Evolutionary conservation across 1,284 basidiomycete genomes (phyloP).

Genomic region (Cutaneotrichosporon dermatis): DNA sequence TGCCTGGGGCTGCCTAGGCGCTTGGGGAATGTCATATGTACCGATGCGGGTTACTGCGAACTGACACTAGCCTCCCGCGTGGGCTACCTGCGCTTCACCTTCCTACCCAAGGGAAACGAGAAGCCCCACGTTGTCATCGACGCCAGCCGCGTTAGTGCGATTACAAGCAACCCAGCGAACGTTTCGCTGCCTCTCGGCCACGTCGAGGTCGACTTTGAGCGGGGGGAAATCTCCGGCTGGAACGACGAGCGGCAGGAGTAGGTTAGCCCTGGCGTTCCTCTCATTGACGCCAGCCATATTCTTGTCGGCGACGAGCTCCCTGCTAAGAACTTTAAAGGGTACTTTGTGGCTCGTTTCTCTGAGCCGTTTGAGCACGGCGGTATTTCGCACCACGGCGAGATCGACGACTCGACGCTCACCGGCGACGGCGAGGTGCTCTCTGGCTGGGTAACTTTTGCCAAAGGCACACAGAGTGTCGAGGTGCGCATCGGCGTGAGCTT

Average conservation of each 20-base stretch:
- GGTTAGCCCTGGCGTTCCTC: slow-evolving; percentile 52
- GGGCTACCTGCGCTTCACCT: slow-evolving; percentile 70
- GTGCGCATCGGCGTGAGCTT: slow-evolving; percentile 72
- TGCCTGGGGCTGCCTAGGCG: not conserved
- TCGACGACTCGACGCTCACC: slow-evolving; percentile 8
- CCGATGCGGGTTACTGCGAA: no score
- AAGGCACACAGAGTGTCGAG: slow-evolving; percentile 51
- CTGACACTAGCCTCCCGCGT: slow-evolving; percentile 62
- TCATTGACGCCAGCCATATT: slow-evolving; percentile 29
- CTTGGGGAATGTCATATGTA: not conserved
- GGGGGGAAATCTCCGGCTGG: slow-evolving; percentile 62
- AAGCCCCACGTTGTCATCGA: slow-evolving; percentile 65
- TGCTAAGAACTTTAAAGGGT: slow-evolving; percentile 58
- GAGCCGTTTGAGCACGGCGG: slow-evolving; percentile 47
- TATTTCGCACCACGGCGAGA: slow-evolving; percentile 13
- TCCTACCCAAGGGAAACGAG: slow-evolving; percentile 49
- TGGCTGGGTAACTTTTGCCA: slow-evolving; percentile 58
- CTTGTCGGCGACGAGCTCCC: slow-evolving; percentile 48
- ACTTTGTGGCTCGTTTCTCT: slow-evolving; percentile 72
- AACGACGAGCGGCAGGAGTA: slow-evolving; percentile 71
- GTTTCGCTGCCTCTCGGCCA: slow-evolving; percentile 61
- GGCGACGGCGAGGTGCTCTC: slow-evolving; percentile 51
- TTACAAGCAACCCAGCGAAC: slow-evolving; percentile 56
- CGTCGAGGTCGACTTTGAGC: slow-evolving; percentile 53
- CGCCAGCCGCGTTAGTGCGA: slow-evolving; percentile 60